A percentile compares a stretch with the other conserved stretches of the same genome.
These are phyloP conservation scores for Globisporangium alternatum DNA, from an alignment of 352 stramenopile species.

Conservation along the genomic window DNA sequence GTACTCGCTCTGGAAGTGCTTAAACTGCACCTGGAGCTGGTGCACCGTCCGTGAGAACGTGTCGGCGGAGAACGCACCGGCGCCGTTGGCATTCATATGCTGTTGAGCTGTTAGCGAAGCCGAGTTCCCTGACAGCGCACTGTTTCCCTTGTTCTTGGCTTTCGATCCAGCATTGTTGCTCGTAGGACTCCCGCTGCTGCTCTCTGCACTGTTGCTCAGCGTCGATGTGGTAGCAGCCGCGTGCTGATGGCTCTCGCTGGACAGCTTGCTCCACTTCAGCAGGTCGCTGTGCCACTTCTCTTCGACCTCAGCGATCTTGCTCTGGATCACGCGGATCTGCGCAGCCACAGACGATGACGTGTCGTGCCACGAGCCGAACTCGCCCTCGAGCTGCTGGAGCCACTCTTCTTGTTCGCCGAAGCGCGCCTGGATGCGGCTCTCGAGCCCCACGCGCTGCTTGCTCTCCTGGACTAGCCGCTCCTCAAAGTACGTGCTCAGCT, in stretches of 20 bases:
- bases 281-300: slow-evolving; percentile 23
- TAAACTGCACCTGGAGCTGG: slow-evolving; percentile 33
- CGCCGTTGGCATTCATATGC: neutral
- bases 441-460: slow-evolving; percentile 54
- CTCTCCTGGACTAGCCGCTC: slow-evolving; percentile 56
- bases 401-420: slow-evolving; percentile 73
- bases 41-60: slow-evolving; percentile 25
- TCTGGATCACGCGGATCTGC: slow-evolving; percentile 32
- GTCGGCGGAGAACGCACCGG: neutral
- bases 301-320: slow-evolving; percentile 28
- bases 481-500: slow-evolving; percentile 67
- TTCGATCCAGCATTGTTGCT: slow-evolving; percentile 5
- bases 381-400: slow-evolving; percentile 75
- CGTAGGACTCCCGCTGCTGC: slow-evolving; percentile 7
- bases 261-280: slow-evolving; percentile 31
- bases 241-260: slow-evolving; percentile 4
- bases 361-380: slow-evolving; percentile 55
- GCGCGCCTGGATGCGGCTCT: slow-evolving; percentile 54
- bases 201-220: slow-evolving; percentile 4
- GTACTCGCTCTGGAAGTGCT: slow-evolving; percentile 36
- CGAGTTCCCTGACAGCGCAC: no score
- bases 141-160: slow-evolving; percentile 9
- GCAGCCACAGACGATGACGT: slow-evolving; percentile 29
- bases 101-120: neutral
- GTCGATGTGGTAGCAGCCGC: neutral